Percentiles rank a stretch among this genome's conserved stretches.
phyloP scores from a whole-genome alignment of 108 stramenopile species.

The Nitzschia sp. region DNA sequence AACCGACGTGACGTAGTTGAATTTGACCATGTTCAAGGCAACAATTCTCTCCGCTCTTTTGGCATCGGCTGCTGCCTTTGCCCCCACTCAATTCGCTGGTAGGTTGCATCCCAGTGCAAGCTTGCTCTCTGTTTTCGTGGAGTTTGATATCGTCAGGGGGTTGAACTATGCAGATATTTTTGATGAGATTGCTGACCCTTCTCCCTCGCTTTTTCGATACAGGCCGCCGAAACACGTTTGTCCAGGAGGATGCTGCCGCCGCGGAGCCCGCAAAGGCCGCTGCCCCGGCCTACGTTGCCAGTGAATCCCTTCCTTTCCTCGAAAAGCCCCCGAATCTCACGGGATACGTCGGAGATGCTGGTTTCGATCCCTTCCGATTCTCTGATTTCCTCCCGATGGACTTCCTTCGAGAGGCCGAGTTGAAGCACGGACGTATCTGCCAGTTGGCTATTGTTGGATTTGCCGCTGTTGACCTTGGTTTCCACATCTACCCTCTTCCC shows the following conservation, averaged over 20 bases:
- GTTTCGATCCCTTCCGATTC: constrained; percentile 94
- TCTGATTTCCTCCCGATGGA: constrained; percentile 87
- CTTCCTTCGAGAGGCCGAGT: constrained; percentile 92
- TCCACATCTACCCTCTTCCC: constrained; percentile 77
- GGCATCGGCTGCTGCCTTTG: constrained; percentile 65
- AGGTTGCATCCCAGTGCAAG: constrained; percentile 13
- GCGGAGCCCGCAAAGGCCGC: constrained; percentile 17
- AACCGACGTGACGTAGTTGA: constrained; percentile 4
- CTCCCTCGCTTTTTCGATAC: neutral
- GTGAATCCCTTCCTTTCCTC: constrained; percentile 90
- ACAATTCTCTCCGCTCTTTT: constrained; percentile 47
- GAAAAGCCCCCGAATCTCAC: constrained; percentile 83
- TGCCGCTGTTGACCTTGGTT: constrained; percentile 87
- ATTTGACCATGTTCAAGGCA: constrained; percentile 46
- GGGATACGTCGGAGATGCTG: constrained; percentile 88
- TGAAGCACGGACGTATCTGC: constrained; percentile 95
- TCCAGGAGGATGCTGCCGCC: constrained; percentile 30
- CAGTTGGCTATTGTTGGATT: constrained; percentile 93
- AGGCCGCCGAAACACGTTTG: constrained; percentile 20
- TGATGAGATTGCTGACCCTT: neutral
- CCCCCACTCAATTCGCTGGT: constrained; percentile 52
- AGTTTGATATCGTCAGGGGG: too few relatives aligned
- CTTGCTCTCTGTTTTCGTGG: too few relatives aligned
- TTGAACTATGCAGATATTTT: too few relatives aligned
- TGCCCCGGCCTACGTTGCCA: constrained; percentile 34